Evolutionary conservation across 1,139 yeast genomes (phyloP).

Genomic region (Starmera stellimalicola): DNA sequence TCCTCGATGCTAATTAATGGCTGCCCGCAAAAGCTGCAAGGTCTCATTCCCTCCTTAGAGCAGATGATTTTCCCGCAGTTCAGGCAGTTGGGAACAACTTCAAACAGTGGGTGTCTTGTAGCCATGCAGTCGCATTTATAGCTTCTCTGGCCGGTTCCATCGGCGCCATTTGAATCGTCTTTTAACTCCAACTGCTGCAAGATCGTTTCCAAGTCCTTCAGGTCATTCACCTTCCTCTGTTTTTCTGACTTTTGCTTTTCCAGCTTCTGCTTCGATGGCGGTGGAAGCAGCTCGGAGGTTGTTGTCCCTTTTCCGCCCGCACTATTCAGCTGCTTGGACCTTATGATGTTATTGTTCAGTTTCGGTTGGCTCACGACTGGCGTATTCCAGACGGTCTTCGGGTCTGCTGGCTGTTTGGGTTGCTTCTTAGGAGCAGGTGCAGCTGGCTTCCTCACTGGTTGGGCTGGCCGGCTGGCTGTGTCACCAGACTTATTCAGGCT

Average conservation of each 20-base stretch:
- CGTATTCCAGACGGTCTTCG: slow-evolving; percentile 11
- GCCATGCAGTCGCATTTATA: slow-evolving; percentile 72
- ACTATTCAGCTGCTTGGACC: slow-evolving; percentile 5
- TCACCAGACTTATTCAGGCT: too few relatives aligned
- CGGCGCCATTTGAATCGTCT: slow-evolving; percentile 19
- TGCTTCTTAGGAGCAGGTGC: slow-evolving; percentile 1
- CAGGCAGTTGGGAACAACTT: slow-evolving; percentile 86
- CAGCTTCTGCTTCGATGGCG: slow-evolving; percentile 14
- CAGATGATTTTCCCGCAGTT: slow-evolving; percentile 94
- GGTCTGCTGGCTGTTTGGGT: not conserved
- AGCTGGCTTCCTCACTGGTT: slow-evolving; percentile 1
- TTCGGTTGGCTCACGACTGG: slow-evolving; percentile 15
- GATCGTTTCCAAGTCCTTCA: slow-evolving; percentile 39
- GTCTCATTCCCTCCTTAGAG: slow-evolving; percentile 76
- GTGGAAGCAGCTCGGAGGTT: slow-evolving; percentile 32
- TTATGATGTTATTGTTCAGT: slow-evolving; percentile 19
- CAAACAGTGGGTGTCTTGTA: slow-evolving; percentile 78
- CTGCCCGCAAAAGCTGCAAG: slow-evolving; percentile 76
- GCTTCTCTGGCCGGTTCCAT: slow-evolving; percentile 10
- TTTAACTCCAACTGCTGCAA: slow-evolving; percentile 28
- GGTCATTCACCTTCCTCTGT: slow-evolving; percentile 46
- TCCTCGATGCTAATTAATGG: slow-evolving; percentile 57
- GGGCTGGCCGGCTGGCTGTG: slow-evolving; percentile 1
- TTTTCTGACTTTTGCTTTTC: slow-evolving; percentile 27
- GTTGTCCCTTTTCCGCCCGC: slow-evolving; percentile 15